phyloP scores from a whole-genome alignment of 75 land plant species.

The Cupressus sempervirens region DNA sequence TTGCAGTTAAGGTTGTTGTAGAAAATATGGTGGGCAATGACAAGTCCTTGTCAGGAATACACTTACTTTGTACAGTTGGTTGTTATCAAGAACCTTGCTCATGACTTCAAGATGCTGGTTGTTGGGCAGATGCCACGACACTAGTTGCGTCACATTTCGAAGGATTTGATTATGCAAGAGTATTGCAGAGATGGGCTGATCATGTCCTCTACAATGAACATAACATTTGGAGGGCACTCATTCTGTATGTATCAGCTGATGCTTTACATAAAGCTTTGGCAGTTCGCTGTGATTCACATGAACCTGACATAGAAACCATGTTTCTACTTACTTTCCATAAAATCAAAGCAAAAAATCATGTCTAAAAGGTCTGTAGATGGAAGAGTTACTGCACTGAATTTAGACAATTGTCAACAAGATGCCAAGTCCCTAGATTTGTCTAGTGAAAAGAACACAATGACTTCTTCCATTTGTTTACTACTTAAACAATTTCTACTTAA shows the following conservation, averaged over 20 bases:
- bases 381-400: slow-evolving; percentile 15
- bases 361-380: slow-evolving; percentile 18
- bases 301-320: slow-evolving; percentile 88
- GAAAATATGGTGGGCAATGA: slow-evolving; percentile 98
- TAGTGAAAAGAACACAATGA: too few species aligned
- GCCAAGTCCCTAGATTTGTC: slow-evolving; percentile 41
- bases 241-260: slow-evolving; percentile 90
- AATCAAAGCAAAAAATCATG: slow-evolving; percentile 32
- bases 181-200: slow-evolving; percentile 93
- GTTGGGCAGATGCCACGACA: slow-evolving; percentile 97
- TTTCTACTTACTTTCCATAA: slow-evolving; percentile 93
- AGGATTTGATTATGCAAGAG: slow-evolving; percentile 95
- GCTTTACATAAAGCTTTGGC: slow-evolving; percentile 82
- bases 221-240: slow-evolving; percentile 95
- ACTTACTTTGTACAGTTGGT: slow-evolving; percentile 99
- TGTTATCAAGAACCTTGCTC: slow-evolving; percentile 98
- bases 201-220: slow-evolving; percentile 75
- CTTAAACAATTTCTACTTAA: too few species aligned
- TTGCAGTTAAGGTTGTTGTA: slow-evolving; percentile 99
- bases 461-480: too few species aligned
- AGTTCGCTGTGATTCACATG: slow-evolving; percentile 79
- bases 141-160: slow-evolving; percentile 90
- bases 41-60: slow-evolving; percentile 83
- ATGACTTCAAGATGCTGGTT: slow-evolving; percentile 99
- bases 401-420: slow-evolving; percentile 9